Evolutionary conservation across 805 yeast genomes (phyloP).

Genomic region (Barnettozyma populi): DNA sequence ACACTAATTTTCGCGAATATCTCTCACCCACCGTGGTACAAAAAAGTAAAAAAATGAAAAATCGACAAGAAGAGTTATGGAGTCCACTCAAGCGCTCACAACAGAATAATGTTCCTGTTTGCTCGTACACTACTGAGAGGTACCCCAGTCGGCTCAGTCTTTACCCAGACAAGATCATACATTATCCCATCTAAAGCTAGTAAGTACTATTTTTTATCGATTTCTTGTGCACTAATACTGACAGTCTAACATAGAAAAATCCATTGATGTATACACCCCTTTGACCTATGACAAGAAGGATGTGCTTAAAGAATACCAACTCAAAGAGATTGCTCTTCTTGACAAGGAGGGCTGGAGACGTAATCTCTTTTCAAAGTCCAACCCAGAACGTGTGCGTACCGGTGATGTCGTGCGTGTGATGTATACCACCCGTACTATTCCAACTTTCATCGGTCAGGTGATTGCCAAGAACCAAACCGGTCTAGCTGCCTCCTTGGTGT

Average conservation of each 20-base stretch:
- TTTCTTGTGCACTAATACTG: neutral
- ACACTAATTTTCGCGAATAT: neutral
- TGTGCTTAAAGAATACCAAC: constrained; percentile 33
- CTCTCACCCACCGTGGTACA: no score
- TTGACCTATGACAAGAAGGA: constrained; percentile 10
- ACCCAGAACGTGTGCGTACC: constrained; percentile 49
- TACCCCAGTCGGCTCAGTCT: neutral
- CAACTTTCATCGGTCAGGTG: constrained; percentile 71
- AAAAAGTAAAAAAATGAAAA: neutral
- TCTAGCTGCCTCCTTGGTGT: constrained; percentile 65
- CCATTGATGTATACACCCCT: constrained; percentile 21
- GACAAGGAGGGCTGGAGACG: constrained; percentile 73
- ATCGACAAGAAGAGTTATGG: neutral
- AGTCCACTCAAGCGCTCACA: neutral
- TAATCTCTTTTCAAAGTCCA: constrained; percentile 41
- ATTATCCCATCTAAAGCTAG: constrained; percentile 15
- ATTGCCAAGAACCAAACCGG: constrained; percentile 70
- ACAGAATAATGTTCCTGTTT: neutral
- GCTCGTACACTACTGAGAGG: neutral
- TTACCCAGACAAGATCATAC: constrained; percentile 10
- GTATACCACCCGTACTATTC: constrained; percentile 50
- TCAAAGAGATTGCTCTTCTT: constrained; percentile 33
- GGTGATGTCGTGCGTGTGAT: constrained; percentile 81
- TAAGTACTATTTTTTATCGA: constrained; percentile 1
- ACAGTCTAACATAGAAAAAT: constrained; percentile 3